Evolutionary conservation across 2,329 filamentous ascomycete genomes (phyloP).

Genomic region (Madurella fahalii): DNA sequence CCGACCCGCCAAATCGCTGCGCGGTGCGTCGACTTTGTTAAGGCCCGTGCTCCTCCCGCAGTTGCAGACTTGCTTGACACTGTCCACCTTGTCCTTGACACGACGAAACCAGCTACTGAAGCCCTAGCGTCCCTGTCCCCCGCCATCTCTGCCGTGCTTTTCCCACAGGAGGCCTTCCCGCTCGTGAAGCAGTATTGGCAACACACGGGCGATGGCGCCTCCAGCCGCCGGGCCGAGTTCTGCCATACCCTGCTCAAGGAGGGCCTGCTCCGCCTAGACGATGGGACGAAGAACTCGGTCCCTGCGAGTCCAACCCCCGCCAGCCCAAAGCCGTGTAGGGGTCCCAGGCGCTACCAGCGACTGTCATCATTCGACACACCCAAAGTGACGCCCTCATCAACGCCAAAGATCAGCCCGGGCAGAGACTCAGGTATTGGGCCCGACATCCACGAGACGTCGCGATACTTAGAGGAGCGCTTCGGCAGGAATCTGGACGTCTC

Average conservation of each 20-base stretch:
- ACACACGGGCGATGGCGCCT: conserved; percentile 88
- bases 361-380: conserved; percentile 39
- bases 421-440: conserved; percentile 22
- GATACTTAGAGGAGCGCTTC: conserved; percentile 90
- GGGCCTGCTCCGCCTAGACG: conserved; percentile 48
- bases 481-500: conserved; percentile 82
- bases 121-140: conserved; percentile 54
- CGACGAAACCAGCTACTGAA: conserved; percentile 47
- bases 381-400: conserved; percentile 20
- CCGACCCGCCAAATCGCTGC: conserved; percentile 66
- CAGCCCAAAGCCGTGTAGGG: conserved; percentile 52
- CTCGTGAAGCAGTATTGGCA: conserved; percentile 96
- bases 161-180: conserved; percentile 60
- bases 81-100: conserved; percentile 61
- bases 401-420: conserved; percentile 16
- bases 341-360: conserved; percentile 76
- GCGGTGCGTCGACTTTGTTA: conserved; percentile 71
- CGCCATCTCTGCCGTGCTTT: conserved; percentile 66
- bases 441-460: conserved; percentile 61
- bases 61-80: conserved; percentile 47
- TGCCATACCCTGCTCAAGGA: conserved; percentile 72
- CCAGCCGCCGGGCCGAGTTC: conserved; percentile 87
- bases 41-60: conserved; percentile 51
- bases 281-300: conserved; percentile 26
- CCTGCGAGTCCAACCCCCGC: conserved; percentile 19